Conservation (phyloP, 2,329 filamentous ascomycete genomes). For the Keithomyces neogunnii region DNA sequence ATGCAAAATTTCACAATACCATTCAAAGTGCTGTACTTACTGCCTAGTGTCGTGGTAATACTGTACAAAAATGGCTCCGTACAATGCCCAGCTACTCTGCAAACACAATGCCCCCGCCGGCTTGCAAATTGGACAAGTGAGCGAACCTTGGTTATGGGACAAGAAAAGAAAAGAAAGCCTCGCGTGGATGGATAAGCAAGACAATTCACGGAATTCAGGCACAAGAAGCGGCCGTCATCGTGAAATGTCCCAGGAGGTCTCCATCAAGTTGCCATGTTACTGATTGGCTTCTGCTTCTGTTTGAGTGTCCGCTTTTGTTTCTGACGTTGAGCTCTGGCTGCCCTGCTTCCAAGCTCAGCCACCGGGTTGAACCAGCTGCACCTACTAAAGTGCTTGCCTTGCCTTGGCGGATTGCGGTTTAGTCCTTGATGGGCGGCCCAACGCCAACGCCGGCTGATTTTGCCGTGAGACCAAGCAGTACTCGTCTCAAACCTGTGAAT, state of each 20-base stretch:
- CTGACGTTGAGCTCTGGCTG: background rate
- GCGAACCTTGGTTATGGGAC: background rate
- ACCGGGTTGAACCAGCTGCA: background rate
- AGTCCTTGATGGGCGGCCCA: background rate
- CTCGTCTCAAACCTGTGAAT: no score
- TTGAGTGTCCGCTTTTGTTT: background rate
- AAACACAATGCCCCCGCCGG: background rate
- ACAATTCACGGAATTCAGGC: no score
- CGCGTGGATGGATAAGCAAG: no score
- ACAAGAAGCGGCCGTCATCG: no score
- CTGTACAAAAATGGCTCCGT: no score
- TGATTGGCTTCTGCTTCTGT: background rate
- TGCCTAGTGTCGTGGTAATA: no score
- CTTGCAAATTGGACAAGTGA: background rate
- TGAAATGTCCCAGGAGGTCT: no score
- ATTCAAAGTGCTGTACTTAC: no score
- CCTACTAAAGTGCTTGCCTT: background rate
- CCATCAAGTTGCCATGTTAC: no score
- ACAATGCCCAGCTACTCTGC: background rate
- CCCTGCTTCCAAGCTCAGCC: background rate
- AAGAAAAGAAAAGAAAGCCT: background rate
- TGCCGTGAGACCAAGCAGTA: background rate
- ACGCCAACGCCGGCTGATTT: slow-evolving; percentile 1
- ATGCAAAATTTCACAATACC: background rate
- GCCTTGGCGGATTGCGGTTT: background rate